A percentile compares a stretch with the other conserved stretches of the same genome.
phyloP scores from a whole-genome alignment of 2,329 filamentous ascomycete genomes.

The Talaromyces funiculosus region DNA sequence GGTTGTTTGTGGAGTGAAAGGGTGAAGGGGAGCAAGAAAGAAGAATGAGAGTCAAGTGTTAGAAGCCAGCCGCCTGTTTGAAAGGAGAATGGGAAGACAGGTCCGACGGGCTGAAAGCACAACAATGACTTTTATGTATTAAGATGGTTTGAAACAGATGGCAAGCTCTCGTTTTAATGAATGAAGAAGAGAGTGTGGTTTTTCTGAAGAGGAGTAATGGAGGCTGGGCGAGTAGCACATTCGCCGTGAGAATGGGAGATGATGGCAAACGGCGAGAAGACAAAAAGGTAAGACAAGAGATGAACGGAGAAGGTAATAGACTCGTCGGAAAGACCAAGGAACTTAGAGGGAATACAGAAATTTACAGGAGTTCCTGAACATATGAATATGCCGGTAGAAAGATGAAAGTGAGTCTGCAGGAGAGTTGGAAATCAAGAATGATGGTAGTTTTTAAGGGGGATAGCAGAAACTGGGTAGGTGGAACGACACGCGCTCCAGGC shows the following conservation, averaged over 20 bases:
- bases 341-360: background rate
- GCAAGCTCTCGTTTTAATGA: background rate
- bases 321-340: background rate
- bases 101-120: background rate
- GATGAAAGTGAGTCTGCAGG: background rate
- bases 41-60: background rate
- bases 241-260: background rate
- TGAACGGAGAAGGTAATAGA: background rate
- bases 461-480: background rate
- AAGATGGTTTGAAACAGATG: background rate
- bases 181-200: background rate
- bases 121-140: background rate
- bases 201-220: background rate
- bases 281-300: background rate
- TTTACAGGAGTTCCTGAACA: background rate
- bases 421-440: background rate
- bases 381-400: background rate
- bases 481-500: background rate
- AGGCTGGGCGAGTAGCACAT: background rate
- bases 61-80: background rate
- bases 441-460: background rate
- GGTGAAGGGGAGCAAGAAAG: background rate
- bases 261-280: background rate
- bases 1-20: background rate
- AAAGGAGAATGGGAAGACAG: background rate